Evolutionary conservation across 108 stramenopile genomes (phyloP), one percentile per base, ranked within the genome.

Genomic region (Stephanodiscus triporus): DNA sequence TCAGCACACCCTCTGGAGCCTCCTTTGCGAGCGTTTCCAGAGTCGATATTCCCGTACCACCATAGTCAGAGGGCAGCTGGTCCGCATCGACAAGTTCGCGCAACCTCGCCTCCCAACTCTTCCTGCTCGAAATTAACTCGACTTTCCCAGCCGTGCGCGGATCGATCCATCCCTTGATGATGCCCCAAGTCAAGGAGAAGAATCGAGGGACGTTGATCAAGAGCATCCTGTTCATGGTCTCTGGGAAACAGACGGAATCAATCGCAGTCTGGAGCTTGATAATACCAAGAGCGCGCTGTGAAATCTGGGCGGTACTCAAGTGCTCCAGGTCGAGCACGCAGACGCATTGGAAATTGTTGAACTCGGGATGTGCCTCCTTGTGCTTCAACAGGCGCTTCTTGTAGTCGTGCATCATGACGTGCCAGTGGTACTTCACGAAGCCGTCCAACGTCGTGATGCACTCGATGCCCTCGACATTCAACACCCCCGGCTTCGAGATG

Each of bases 191-290:
- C 30, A 91, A 74, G 26, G 86, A 71, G 64, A 95, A 95, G 81
- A 95, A 95, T 63, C 84, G 65, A n/a, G 94, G 94, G 14, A 83
- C 89, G 78, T 95, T 95, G 64, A 95, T 73, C 56, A 95, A 81
- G 64, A 88, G 65, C 84, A 87, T 92, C 66, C 83, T 84, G 60
- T 84, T 74, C 89, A 95, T 88, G 1, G 89, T 92, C 83, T 95
- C 94, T 17, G 94, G 94, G 70, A 95, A 95, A 68, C 94, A 95
- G 1, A 95, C 59, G 11, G 91, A 91, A 81, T 95, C 94, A 78
- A 95, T 90, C 45, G 87, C 87, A 8, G 89, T 77, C 73, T 95
- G 94, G 24, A 89, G 88, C 85, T 95, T 91, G 83, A 91, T 83
- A 66, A 92, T 92, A 49, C 85, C 78, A 36, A 95, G 56, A 14